phyloP scores from a whole-genome alignment of 305 asterid species.

The Salvia sclarea region DNA sequence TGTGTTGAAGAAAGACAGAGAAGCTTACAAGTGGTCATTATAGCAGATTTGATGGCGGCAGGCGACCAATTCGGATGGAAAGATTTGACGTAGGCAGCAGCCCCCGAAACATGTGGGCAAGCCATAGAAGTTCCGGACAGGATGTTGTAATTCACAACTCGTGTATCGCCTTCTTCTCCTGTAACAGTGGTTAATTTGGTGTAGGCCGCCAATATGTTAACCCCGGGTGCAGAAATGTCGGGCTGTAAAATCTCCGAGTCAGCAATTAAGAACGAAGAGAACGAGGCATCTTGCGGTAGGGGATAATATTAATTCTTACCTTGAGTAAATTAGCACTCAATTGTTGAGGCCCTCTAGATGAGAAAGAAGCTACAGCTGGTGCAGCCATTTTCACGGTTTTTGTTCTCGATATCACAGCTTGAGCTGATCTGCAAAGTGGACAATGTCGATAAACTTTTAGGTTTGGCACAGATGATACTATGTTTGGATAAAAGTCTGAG shows the following conservation, averaged over 20 bases:
- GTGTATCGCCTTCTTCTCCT: conserved; percentile 31
- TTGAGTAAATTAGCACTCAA: conserved; percentile 61
- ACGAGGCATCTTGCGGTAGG: not conserved
- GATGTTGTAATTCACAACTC: conserved; percentile 48
- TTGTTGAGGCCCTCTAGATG: conserved; percentile 84
- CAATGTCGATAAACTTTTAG: not conserved
- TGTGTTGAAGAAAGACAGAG: not conserved
- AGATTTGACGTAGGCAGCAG: conserved; percentile 78
- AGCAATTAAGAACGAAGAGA: not conserved
- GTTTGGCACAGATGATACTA: not conserved
- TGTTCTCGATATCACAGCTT: conserved; percentile 60
- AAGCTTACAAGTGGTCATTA: conserved; percentile 77
- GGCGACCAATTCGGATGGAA: conserved; percentile 79
- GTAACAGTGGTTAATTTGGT: conserved; percentile 36
- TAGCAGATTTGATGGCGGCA: conserved; percentile 84
- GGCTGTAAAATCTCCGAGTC: conserved; percentile 47
- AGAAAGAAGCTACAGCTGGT: conserved; percentile 61
- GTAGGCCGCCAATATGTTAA: conserved; percentile 69
- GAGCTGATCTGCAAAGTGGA: conserved; percentile 43
- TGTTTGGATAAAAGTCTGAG: not conserved
- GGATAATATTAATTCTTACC: conserved; percentile 48
- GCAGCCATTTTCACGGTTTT: conserved; percentile 36
- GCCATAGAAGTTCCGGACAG: conserved; percentile 90
- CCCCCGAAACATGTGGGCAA: conserved; percentile 76
- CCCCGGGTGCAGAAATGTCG: conserved; percentile 83